These are phyloP conservation scores for Cucurbitaria berberidis DNA, from an alignment of 2,329 filamentous ascomycete species.

Conservation along the genomic window DNA sequence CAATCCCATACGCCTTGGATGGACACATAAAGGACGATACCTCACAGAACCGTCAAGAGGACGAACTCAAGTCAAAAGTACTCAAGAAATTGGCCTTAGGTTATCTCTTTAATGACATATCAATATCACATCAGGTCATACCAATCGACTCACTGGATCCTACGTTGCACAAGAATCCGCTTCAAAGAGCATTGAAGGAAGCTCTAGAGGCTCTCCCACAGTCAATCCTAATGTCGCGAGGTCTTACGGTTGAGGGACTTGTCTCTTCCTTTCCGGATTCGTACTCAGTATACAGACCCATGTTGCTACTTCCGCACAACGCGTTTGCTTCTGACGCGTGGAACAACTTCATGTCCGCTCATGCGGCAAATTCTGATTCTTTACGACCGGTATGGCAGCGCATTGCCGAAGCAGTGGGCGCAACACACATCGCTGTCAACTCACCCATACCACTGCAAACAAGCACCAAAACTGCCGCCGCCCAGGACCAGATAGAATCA, in stretches of 20 bases:
- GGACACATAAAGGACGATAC: neutral
- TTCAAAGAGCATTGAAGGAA: constrained; percentile 28
- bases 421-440: constrained; percentile 65
- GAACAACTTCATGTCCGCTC: constrained; percentile 36
- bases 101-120: constrained; percentile 17
- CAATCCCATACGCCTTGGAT: constrained; percentile 1
- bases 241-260: constrained; percentile 23
- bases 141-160: neutral
- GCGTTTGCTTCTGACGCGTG: constrained; percentile 50
- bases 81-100: constrained; percentile 15
- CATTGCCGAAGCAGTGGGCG: constrained; percentile 48
- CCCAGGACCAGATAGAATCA: neutral
- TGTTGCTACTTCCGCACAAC: constrained; percentile 62
- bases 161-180: constrained; percentile 18
- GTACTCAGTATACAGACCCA: constrained; percentile 63
- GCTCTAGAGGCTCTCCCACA: constrained; percentile 22
- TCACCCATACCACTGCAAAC: constrained; percentile 58
- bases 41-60: neutral
- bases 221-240: constrained; percentile 14
- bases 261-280: constrained; percentile 41
- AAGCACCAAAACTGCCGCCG: neutral
- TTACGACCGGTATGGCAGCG: constrained; percentile 34
- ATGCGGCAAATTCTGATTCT: constrained; percentile 31
- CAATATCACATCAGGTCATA: constrained; percentile 12
- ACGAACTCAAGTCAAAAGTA: constrained; percentile 2